Evolutionary conservation across 768 basidiomycete genomes (phyloP), one percentile per base, ranked within the genome.

Genomic region (Tricholoma matsutake): DNA sequence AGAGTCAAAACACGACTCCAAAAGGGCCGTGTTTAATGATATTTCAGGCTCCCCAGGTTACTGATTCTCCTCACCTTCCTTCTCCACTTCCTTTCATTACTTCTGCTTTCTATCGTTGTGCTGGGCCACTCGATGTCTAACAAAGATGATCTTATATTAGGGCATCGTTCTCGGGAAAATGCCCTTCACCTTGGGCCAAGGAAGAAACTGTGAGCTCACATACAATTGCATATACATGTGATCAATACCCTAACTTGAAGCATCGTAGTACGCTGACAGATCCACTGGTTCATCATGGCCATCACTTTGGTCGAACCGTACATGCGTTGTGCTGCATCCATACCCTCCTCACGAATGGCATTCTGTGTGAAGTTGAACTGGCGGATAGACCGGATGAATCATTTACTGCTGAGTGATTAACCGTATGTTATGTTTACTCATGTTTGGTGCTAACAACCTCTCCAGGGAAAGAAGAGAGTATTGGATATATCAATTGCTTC

Each of bases 231-330:
- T 43, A 18, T n/a, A 43, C 18, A 43, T 43, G 16, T 41, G 39
- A 41, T n/a, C 39, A 20, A 43, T 18, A 43, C 18, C n/a, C 41
- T 43, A 43, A 43, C 41, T 43, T 6, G 5, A 43, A 37, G 13
- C 18, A 5, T 43, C 35, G 18, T 56, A 61, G n/a, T 62, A 54
- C 53, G 20, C 57, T 54, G 6, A 37, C 57, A 20, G 63, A 62
- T 54, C 66, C 59, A 2, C 41, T 67, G n/a, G 63, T 69, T 32
- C 68, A 66, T 22, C 60, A 69, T 53, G 61, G 68, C 6, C 52
- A 22, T 6, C 67, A 71, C 37, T 71, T 71, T n/a, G 52, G 68
- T 10, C 35, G 43, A 18, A 59, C 59, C 2, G 29, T 45, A 11
- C 61, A 65, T 47, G 64, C 64, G 7, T 31, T 65, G 16, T 65